Evolutionary conservation across 75 land plant genomes (phyloP), one percentile per base, ranked within the genome.

Genomic region (Pinus tabuliformis): DNA sequence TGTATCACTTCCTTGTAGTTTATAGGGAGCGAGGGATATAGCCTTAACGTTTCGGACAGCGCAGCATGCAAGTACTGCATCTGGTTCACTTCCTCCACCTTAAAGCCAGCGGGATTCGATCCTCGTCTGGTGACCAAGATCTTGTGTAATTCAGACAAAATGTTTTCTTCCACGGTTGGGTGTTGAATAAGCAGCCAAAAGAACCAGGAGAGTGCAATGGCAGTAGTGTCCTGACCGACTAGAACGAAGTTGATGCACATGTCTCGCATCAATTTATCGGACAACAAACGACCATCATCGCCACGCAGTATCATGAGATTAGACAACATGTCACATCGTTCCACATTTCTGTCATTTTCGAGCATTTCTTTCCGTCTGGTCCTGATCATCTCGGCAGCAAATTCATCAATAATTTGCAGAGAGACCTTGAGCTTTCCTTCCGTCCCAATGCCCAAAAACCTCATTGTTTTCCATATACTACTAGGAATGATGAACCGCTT

Each of bases 211-310:
- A 93, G 74, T 21, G 93, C 92, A 26, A 91, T 86, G 15, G 93
- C 88, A 0, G 94, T 87, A 3, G 94, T 95, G 84, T 91, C 98
- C 70, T 90, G 74, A 37, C 95, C 98, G 3, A 94, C 98, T 8
- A 95, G 78, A n/a, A 92, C 87, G 78, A 95, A 95, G 68, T 90
- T 95, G 21, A 95, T 87, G 63, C 94, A 91, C 22, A 92, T 83
- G 70, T 95, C 98, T 73, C 91, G 71, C 78, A 95, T 60, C 59
- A 86, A 84, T 77, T 83, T 87, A 54, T 91, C 91, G 4, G 93
- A 85, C 81, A 65, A 91, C 1, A 84, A 78, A 65, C 57, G 20
- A 36, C 87, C 89, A 3, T 79, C 83, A 15, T 90, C 93, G 57
- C 86, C 87, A 39, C 28, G 83, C 60, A 82, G 49, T 72, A 75